Percentiles rank a stretch among this genome's conserved stretches.
Evolutionary conservation across 306 rosid genomes (phyloP).

Genomic region (Vigna nakashimae): DNA sequence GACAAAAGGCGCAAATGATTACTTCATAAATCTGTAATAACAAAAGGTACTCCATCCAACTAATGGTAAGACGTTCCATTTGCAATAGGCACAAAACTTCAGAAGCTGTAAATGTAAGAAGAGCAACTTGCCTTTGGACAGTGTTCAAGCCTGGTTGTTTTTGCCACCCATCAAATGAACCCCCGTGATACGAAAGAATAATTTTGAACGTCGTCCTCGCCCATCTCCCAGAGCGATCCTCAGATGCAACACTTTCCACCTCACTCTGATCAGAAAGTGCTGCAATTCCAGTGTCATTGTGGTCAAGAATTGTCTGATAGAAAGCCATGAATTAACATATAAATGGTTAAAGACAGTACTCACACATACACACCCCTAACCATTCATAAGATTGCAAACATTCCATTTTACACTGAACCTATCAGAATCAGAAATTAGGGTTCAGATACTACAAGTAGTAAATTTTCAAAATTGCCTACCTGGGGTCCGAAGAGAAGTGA

Average conservation of each 20-base stretch:
- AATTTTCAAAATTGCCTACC: conserved; percentile 54
- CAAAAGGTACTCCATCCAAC: conserved; percentile 9
- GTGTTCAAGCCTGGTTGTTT: conserved; percentile 89
- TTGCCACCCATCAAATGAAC: conserved; percentile 96
- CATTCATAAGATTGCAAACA: background rate
- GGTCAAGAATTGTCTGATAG: conserved; percentile 56
- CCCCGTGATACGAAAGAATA: conserved; percentile 77
- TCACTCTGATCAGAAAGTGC: conserved; percentile 48
- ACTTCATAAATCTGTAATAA: conserved; percentile 1
- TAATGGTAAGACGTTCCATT: background rate
- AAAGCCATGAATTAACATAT: conserved; percentile 37
- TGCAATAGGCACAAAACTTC: background rate
- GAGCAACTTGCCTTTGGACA: conserved; percentile 76
- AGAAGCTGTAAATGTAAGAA: conserved; percentile 18
- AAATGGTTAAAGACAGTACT: conserved; percentile 19
- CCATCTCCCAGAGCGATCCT: conserved; percentile 81
- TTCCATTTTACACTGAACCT: background rate
- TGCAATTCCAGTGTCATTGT: conserved; percentile 54
- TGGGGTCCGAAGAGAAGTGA: conserved; percentile 56
- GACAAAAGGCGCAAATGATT: conserved; percentile 20
- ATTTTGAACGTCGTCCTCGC: conserved; percentile 83
- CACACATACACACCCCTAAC: background rate
- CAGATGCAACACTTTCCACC: conserved; percentile 49
- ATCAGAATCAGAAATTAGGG: conserved; percentile 37
- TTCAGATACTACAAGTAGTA: background rate